These are phyloP conservation scores for Talaromyces sp. DNA, from an alignment of 2,329 filamentous ascomycete genomes.

Conservation along the genomic window DNA sequence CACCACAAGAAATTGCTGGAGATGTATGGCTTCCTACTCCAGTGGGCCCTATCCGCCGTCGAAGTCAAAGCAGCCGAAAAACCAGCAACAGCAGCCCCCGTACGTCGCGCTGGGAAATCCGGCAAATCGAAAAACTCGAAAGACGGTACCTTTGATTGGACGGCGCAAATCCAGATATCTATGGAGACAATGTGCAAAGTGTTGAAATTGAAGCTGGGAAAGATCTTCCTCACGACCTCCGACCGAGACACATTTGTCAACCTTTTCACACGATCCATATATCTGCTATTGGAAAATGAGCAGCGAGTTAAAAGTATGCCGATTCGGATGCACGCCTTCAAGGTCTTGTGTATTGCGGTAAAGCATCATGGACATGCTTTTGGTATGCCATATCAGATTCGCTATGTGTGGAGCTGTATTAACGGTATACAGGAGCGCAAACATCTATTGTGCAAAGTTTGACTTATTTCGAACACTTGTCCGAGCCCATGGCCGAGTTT, in stretches of 20 bases:
- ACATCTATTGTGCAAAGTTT: slow-evolving; percentile 96
- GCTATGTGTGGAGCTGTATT: slow-evolving; percentile 9
- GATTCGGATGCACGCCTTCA: slow-evolving; percentile 95
- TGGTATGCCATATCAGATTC: slow-evolving; percentile 10
- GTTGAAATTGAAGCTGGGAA: slow-evolving; percentile 81
- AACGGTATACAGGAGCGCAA: slow-evolving; percentile 64
- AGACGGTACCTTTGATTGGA: slow-evolving; percentile 82
- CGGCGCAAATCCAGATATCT: slow-evolving; percentile 76
- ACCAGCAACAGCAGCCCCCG: slow-evolving; percentile 63
- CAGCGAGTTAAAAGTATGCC: slow-evolving; percentile 80
- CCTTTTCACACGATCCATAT: slow-evolving; percentile 85
- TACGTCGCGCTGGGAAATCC: slow-evolving; percentile 65
- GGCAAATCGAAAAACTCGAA: slow-evolving; percentile 66
- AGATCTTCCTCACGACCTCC: slow-evolving; percentile 92
- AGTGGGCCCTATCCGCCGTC: slow-evolving; percentile 93
- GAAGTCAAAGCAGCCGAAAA: slow-evolving; percentile 93
- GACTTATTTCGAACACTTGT: slow-evolving; percentile 97
- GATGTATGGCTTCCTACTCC: slow-evolving; percentile 86
- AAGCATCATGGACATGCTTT: slow-evolving; percentile 98
- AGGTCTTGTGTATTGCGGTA: slow-evolving; percentile 89
- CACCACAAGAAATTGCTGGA: slow-evolving; percentile 90
- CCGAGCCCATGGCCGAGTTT: slow-evolving; percentile 98
- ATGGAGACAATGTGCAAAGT: slow-evolving; percentile 95
- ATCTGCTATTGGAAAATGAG: slow-evolving; percentile 90
- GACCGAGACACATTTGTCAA: slow-evolving; percentile 93